Evolutionary conservation across 2,329 filamentous ascomycete genomes (phyloP).

Genomic region (Pyricularia sp.): DNA sequence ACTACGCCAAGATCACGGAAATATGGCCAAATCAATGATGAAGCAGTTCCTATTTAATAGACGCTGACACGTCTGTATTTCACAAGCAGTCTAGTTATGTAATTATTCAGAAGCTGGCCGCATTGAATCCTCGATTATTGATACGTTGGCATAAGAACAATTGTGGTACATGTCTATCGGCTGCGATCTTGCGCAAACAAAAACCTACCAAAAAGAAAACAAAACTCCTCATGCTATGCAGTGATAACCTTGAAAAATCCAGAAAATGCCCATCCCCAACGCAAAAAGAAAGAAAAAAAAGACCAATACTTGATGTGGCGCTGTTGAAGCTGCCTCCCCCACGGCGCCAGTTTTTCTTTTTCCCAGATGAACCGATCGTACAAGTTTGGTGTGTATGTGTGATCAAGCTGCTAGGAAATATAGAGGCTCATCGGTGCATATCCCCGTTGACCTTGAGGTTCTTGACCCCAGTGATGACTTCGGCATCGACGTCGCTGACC

Average conservation of each 20-base stretch:
- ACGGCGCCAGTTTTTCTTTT: background rate
- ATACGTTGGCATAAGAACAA: background rate
- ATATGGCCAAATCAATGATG: no score
- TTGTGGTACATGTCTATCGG: background rate
- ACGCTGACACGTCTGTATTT: no score
- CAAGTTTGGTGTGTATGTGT: background rate
- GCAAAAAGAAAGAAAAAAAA: no score
- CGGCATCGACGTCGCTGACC: conserved; percentile 38
- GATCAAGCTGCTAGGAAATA: background rate
- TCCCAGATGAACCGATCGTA: background rate
- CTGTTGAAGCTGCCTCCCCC: conserved; percentile 3
- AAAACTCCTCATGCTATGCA: conserved; percentile 8
- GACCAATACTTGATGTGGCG: background rate
- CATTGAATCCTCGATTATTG: background rate
- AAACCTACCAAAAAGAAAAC: background rate
- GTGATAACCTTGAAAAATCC: background rate
- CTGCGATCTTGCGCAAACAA: background rate
- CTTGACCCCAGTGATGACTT: conserved; percentile 51
- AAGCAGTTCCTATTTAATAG: no score
- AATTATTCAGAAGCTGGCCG: background rate
- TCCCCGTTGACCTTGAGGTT: conserved; percentile 38
- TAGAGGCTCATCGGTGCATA: conserved; percentile 1
- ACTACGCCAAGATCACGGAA: no score
- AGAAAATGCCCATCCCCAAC: background rate
- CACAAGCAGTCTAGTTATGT: no score